Percentiles rank a stretch among this genome's conserved stretches.
These are phyloP conservation scores for Ascochyta pisi DNA, from an alignment of 2,329 filamentous ascomycete species.

Conservation along the genomic window DNA sequence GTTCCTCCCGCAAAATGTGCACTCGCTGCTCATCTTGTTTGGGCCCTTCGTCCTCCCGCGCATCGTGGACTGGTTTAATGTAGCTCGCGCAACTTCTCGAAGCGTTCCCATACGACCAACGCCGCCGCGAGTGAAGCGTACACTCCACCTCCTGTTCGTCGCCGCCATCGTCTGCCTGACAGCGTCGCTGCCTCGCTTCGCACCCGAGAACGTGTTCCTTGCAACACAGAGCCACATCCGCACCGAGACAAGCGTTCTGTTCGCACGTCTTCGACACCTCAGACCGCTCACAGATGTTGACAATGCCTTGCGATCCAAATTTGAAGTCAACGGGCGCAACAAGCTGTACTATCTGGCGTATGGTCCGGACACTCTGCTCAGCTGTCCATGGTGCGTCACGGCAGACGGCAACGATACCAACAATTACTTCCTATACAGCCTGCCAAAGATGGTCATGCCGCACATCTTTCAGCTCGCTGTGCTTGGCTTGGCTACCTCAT, in stretches of 20 bases:
- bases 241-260: slow-evolving; percentile 83
- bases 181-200: slow-evolving; percentile 70
- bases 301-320: slow-evolving; percentile 68
- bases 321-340: slow-evolving; percentile 67
- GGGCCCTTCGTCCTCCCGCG: slow-evolving; percentile 76
- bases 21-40: slow-evolving; percentile 59
- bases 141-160: slow-evolving; percentile 67
- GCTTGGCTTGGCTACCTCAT: slow-evolving; percentile 76
- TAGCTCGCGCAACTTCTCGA: slow-evolving; percentile 51
- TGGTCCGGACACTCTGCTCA: slow-evolving; percentile 74
- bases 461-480: slow-evolving; percentile 79
- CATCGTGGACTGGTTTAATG: slow-evolving; percentile 69
- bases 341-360: slow-evolving; percentile 83
- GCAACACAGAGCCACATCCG: slow-evolving; percentile 81
- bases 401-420: slow-evolving; percentile 66
- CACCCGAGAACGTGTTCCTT: slow-evolving; percentile 82
- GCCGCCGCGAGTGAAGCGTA: slow-evolving; percentile 60
- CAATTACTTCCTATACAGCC: slow-evolving; percentile 80
- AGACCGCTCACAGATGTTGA: slow-evolving; percentile 68
- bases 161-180: slow-evolving; percentile 62
- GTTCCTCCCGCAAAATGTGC: slow-evolving; percentile 43
- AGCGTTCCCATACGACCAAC: slow-evolving; percentile 63
- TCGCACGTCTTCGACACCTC: slow-evolving; percentile 71
- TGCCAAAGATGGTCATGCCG: slow-evolving; percentile 75
- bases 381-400: slow-evolving; percentile 79